Conservation (phyloP, 176 grass and related monocot genomes). For the Oryza glumipatula region DNA sequence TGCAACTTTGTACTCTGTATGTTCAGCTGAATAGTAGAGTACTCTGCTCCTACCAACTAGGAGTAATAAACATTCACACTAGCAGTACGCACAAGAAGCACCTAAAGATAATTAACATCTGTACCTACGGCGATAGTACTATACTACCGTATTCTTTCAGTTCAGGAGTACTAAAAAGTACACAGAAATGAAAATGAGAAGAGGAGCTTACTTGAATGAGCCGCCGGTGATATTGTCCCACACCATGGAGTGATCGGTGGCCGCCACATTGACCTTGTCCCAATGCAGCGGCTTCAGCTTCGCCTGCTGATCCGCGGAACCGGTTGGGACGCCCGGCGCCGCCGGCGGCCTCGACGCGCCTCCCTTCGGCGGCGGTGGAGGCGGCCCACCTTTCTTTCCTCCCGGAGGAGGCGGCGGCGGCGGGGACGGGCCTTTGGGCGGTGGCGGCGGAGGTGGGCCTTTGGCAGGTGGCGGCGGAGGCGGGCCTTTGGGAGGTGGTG, state of each 20-base stretch:
- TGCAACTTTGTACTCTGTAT: neutral
- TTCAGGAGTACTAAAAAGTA: neutral
- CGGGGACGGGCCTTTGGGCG: constrained; percentile 50
- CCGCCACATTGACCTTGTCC: constrained; percentile 79
- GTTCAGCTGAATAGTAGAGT: neutral
- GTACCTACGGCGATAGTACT: neutral
- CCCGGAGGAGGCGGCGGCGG: constrained; percentile 53
- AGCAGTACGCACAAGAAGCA: constrained; percentile 6
- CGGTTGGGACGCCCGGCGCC: constrained; percentile 39
- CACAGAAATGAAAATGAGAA: constrained; percentile 19
- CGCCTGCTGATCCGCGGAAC: constrained; percentile 44
- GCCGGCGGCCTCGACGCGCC: constrained; percentile 60
- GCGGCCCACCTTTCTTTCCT: constrained; percentile 56
- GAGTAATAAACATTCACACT: neutral
- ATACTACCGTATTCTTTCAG: neutral
- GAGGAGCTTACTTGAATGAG: constrained; percentile 84
- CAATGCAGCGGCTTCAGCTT: constrained; percentile 95
- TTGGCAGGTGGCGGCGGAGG: constrained; percentile 34
- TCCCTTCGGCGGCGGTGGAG: constrained; percentile 60
- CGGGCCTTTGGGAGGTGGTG: neutral
- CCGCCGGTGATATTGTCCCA: constrained; percentile 91
- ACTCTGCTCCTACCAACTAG: constrained; percentile 10
- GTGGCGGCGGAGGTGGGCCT: constrained; percentile 53
- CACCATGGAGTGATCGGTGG: constrained; percentile 94
- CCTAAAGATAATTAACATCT: neutral